Evolutionary conservation across 106 monocot genomes (phyloP), one percentile per base, ranked within the genome.

Genomic region (Posidonia australis): DNA sequence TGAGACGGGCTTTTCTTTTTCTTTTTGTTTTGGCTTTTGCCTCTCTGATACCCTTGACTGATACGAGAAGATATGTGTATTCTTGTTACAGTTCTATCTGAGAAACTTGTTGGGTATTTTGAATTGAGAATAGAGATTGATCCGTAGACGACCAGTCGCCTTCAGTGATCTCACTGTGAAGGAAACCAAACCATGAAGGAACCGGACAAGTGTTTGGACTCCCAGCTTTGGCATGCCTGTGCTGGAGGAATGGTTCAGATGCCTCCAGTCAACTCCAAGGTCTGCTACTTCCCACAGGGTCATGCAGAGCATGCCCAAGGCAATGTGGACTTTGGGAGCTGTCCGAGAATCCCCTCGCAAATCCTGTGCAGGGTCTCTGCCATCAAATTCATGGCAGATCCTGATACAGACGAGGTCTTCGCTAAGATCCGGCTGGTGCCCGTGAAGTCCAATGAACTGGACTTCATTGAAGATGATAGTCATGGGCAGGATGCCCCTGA

Each of bases 231-330:
- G 74, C 74, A 74, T 21, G 74, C 74, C 3, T 74, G 74, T 58
- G 74, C 74, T 19, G 74, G 74, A 24, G 74, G 74, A 24, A 74
- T 74, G 74, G 59, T 74, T 43, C 74, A 74, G 59, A 74, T 74
- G 74, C 74, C 74, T 1, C 19, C 74, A 12, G 65, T 67, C 19
- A 58, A 59, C 60, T 67, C 74, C 20, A 30, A 60, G 26, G 67
- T 74, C 32, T 74, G 18, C 36, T 74, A 74, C 74, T 74, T 60
- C 67, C 74, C 74, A 7, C 74, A 74, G 27, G 74, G 74, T 13
- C 74, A 74, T 13, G 60, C 67, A 5, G 74, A 74, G 67, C 74
- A 74, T 36, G 74, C 74, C 9, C 74, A 67, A 31, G 74, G 74
- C 23, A 47, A 28, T 36, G 58, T 67, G 10, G 66, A 66, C 31